phyloP scores from a whole-genome alignment of 805 yeast genomes.

The Ogataea glucozyma region DNA sequence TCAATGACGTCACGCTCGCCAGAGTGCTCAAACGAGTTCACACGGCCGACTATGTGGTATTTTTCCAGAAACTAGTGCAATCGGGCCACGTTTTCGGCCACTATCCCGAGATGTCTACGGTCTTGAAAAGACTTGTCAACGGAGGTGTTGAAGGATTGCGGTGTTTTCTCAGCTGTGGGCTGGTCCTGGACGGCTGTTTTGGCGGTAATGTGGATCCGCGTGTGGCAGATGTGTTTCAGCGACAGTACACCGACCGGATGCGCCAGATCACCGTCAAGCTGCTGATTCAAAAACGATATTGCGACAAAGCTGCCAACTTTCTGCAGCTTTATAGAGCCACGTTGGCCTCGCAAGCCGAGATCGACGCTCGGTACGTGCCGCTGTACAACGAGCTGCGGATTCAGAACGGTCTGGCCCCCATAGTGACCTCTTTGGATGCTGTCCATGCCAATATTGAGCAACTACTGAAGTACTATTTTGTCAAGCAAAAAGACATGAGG shows the following conservation, averaged over 20 bases:
- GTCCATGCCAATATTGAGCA: slow-evolving; percentile 14
- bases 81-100: slow-evolving; percentile 12
- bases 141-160: slow-evolving; percentile 15
- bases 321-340: slow-evolving; percentile 13
- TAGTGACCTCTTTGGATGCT: slow-evolving; percentile 3
- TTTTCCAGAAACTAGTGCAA: slow-evolving; percentile 12
- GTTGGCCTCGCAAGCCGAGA: slow-evolving; percentile 2
- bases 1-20: slow-evolving; percentile 5
- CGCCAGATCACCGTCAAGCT: slow-evolving; percentile 20
- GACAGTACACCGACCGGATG: slow-evolving; percentile 22
- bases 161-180: slow-evolving; percentile 14
- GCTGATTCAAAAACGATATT: slow-evolving; percentile 17
- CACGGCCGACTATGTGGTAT: neutral
- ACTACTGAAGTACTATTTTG: slow-evolving; percentile 15
- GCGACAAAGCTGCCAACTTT: slow-evolving; percentile 18
- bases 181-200: neutral
- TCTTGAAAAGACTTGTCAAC: slow-evolving; percentile 15
- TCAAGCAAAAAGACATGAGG: slow-evolving; percentile 12
- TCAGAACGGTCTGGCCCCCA: slow-evolving; percentile 13
- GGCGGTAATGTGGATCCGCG: neutral
- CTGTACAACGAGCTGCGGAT: slow-evolving; percentile 14
- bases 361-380: slow-evolving; percentile 3
- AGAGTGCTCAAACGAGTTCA: slow-evolving; percentile 4
- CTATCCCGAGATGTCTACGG: slow-evolving; percentile 2
- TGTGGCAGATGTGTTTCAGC: slow-evolving; percentile 10